These are phyloP conservation scores for Neurospora sp. DNA, from an alignment of 495 filamentous ascomycete species.

Conservation along the genomic window DNA sequence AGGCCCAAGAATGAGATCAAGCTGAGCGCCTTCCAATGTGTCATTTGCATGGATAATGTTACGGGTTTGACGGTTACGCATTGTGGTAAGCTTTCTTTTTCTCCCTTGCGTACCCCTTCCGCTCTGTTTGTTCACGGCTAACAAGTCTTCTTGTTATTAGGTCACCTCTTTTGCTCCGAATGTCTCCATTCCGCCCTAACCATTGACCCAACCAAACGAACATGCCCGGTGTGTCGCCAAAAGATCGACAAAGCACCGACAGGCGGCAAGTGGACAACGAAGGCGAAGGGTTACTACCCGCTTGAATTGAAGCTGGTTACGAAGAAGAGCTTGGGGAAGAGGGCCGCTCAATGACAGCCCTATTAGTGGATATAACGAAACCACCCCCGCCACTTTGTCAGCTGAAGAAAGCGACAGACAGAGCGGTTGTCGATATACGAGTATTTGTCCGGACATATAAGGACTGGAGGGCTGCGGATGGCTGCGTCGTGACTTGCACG, in stretches of 20 bases:
- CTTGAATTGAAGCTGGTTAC: constrained; percentile 55
- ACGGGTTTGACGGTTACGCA: constrained; percentile 66
- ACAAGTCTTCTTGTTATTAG: constrained; percentile 26
- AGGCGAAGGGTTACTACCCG: constrained; percentile 39
- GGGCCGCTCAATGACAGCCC: constrained; percentile 8
- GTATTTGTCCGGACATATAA: background rate
- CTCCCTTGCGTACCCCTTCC: background rate
- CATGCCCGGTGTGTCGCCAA: constrained; percentile 46
- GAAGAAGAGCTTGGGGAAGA: constrained; percentile 36
- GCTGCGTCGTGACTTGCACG: background rate
- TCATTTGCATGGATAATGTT: constrained; percentile 77
- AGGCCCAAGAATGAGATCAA: constrained; percentile 43
- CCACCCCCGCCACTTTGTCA: background rate
- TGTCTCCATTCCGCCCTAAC: constrained; percentile 70
- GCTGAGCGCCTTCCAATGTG: constrained; percentile 54
- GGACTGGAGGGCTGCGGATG: background rate
- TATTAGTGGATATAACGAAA: background rate
- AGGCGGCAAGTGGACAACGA: constrained; percentile 22
- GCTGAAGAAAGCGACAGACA: background rate
- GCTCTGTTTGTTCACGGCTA: background rate
- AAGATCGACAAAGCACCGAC: constrained; percentile 43
- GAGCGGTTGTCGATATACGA: background rate
- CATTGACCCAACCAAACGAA: constrained; percentile 39
- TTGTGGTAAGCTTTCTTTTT: constrained; percentile 56
- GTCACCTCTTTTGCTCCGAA: constrained; percentile 76